phyloP scores from a whole-genome alignment of 2,329 filamentous ascomycete genomes.

The Ascochyta koolunga region DNA sequence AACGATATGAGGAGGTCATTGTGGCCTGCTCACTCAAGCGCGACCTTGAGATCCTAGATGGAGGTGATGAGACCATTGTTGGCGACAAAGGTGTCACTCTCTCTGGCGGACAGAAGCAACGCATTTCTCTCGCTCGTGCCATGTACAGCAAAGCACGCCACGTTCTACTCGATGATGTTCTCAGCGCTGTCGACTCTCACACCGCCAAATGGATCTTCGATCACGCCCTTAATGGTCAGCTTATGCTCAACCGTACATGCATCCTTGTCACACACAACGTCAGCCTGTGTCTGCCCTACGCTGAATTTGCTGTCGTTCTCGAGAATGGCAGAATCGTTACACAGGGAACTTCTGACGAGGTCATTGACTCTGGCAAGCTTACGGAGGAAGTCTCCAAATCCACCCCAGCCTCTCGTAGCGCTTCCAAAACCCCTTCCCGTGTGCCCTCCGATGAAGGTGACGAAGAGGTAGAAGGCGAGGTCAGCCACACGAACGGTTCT shows the following conservation, averaged over 20 bases:
- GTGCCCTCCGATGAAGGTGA: constrained; percentile 74
- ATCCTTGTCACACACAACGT: constrained; percentile 96
- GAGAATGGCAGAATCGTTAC: constrained; percentile 81
- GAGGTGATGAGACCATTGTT: constrained; percentile 90
- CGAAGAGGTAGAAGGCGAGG: constrained; percentile 33
- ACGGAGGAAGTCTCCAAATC: constrained; percentile 85
- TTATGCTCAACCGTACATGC: constrained; percentile 90
- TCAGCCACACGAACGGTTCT: constrained; percentile 55
- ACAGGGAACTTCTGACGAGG: constrained; percentile 77
- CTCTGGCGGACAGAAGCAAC: constrained; percentile 96
- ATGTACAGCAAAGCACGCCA: constrained; percentile 96
- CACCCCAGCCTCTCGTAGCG: constrained; percentile 69
- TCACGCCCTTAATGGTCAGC: constrained; percentile 84
- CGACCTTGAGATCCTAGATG: constrained; percentile 89
- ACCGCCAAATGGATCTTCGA: constrained; percentile 98
- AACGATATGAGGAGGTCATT: constrained; percentile 85
- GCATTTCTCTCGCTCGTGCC: constrained; percentile 93
- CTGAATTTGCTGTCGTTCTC: constrained; percentile 81
- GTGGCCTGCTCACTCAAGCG: constrained; percentile 89
- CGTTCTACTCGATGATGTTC: constrained; percentile 88
- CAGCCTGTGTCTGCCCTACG: constrained; percentile 80
- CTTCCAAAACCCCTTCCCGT: constrained; percentile 77
- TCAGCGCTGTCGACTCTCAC: constrained; percentile 96
- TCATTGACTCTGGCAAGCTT: constrained; percentile 86
- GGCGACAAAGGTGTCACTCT: constrained; percentile 97